Conservation (phyloP, 768 basidiomycete species). For the Kwoniella europaea region DNA sequence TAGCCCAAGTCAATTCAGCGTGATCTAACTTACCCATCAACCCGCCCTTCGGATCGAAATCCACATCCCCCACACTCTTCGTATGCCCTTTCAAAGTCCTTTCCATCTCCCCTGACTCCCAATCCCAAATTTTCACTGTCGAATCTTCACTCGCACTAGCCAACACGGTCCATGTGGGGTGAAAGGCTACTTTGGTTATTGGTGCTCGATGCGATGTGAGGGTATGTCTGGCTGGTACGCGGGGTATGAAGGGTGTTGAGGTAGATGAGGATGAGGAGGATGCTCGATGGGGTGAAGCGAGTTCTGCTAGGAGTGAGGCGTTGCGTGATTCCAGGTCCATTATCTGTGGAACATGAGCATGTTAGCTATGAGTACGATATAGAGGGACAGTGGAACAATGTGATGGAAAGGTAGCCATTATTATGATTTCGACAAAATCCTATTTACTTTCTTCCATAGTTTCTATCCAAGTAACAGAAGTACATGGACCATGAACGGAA, state of each 20-base stretch:
- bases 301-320: constrained; percentile 78
- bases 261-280: constrained; percentile 61
- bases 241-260: constrained; percentile 72
- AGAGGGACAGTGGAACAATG: too few relatives aligned
- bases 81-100: constrained; percentile 90
- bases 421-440: not conserved
- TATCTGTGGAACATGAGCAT: constrained; percentile 65
- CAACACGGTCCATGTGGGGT: constrained; percentile 79
- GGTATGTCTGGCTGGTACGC: constrained; percentile 77
- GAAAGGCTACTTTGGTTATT: constrained; percentile 80
- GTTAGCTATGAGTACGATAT: not conserved
- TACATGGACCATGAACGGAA: not conserved
- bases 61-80: constrained; percentile 81
- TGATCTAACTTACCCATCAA: constrained; percentile 67
- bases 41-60: constrained; percentile 85
- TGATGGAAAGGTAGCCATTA: too few relatives aligned
- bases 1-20: not conserved
- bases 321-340: constrained; percentile 89
- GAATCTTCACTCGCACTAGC: constrained; percentile 88
- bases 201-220: constrained; percentile 78
- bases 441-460: too few relatives aligned
- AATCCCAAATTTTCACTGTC: constrained; percentile 93
- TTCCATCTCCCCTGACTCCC: constrained; percentile 94
- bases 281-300: constrained; percentile 62
- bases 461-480: too few relatives aligned